Evolutionary conservation across 257 asterid species (phyloP).

Genomic region (Vinca minor): DNA sequence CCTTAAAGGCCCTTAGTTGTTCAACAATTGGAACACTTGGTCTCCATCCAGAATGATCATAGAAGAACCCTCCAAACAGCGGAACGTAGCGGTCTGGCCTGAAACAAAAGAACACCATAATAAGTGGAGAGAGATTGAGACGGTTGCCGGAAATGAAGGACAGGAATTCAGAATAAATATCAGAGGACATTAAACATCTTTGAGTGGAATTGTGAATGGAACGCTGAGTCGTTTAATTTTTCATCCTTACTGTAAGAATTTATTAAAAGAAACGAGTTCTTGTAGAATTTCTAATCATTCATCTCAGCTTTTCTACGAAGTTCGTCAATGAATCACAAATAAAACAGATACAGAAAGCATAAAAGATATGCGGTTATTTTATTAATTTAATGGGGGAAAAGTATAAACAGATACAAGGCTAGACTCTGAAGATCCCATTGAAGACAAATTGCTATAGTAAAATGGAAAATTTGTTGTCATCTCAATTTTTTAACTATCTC

Average conservation of each 20-base stretch:
- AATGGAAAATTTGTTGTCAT: background rate
- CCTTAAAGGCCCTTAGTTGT: constrained; percentile 78
- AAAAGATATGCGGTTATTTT: too few relatives aligned
- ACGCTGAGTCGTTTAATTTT: background rate
- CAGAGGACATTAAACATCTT: background rate
- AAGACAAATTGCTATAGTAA: background rate
- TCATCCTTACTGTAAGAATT: background rate
- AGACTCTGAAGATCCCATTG: background rate
- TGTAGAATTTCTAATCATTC: background rate
- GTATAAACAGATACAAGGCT: background rate
- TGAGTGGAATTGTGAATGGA: background rate
- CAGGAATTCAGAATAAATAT: background rate
- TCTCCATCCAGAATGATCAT: constrained; percentile 81
- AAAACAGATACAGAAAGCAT: background rate
- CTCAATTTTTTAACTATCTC: background rate
- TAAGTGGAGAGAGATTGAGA: constrained; percentile 2
- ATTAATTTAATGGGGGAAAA: too few relatives aligned
- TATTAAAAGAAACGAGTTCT: background rate
- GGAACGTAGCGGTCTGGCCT: constrained; percentile 95
- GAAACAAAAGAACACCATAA: constrained; percentile 15
- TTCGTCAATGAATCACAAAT: background rate
- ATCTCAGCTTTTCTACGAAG: background rate
- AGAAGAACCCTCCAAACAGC: constrained; percentile 61
- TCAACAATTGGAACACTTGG: constrained; percentile 60
- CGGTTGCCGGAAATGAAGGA: background rate